phyloP scores from a whole-genome alignment of 768 basidiomycete species.

The Guyanaporus albipodus region DNA sequence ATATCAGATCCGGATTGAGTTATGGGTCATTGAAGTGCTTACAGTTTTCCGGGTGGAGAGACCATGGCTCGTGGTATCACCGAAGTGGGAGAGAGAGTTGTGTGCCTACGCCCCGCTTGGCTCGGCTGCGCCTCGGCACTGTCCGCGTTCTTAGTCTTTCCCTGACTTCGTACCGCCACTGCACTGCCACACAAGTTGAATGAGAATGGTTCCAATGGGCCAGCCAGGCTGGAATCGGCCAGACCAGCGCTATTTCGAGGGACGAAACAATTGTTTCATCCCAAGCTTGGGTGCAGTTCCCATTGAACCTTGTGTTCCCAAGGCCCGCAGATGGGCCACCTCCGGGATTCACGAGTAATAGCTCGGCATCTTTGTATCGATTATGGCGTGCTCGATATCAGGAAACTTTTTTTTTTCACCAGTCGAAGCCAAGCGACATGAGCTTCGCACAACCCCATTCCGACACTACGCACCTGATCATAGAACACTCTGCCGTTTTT shows the following conservation, averaged over 20 bases:
- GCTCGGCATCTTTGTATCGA: too few relatives aligned
- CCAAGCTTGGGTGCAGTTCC: background rate
- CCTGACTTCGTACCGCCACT: too few relatives aligned
- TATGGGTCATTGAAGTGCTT: background rate
- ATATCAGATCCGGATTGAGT: constrained; percentile 1
- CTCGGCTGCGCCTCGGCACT: too few relatives aligned
- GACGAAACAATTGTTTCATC: constrained; percentile 23
- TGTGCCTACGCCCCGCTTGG: too few relatives aligned
- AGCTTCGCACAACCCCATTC: background rate
- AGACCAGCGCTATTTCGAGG: background rate
- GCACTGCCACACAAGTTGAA: constrained; percentile 4
- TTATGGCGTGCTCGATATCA: too few relatives aligned
- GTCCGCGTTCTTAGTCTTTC: too few relatives aligned
- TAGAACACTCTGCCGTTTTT: background rate
- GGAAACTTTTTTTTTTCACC: background rate
- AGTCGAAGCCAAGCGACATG: background rate
- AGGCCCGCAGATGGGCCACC: background rate
- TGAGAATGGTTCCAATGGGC: background rate
- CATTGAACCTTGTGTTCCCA: background rate
- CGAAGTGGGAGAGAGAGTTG: too few relatives aligned
- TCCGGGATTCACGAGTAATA: background rate
- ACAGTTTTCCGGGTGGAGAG: too few relatives aligned
- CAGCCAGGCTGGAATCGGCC: background rate
- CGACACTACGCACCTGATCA: constrained; percentile 1
- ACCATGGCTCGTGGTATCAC: too few relatives aligned